Conservation (phyloP, 176 grass and related monocot species). For the Zoysia japonica region DNA sequence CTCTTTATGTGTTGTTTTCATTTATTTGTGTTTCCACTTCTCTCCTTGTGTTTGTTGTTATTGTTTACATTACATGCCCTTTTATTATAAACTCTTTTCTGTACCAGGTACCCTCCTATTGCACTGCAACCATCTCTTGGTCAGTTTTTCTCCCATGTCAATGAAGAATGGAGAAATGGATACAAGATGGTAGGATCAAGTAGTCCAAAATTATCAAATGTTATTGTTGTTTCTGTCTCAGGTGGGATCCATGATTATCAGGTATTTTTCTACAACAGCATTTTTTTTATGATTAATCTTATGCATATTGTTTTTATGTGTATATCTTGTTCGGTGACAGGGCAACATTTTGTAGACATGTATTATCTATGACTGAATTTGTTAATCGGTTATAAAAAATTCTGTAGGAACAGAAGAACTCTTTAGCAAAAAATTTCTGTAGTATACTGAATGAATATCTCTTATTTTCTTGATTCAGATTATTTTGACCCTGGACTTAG, state of each 20-base stretch:
- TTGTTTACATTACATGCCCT: neutral
- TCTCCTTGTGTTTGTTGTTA: neutral
- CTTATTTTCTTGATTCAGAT: neutral
- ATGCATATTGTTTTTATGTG: conserved; percentile 26
- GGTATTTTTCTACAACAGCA: conserved; percentile 52
- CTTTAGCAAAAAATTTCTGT: neutral
- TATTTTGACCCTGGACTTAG: conserved; percentile 7
- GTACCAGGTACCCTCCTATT: conserved; percentile 82
- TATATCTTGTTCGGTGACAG: conserved; percentile 27
- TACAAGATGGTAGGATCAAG: conserved; percentile 53
- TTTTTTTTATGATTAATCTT: conserved; percentile 21
- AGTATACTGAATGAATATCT: neutral
- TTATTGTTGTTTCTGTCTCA: conserved; percentile 79
- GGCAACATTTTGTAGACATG: neutral
- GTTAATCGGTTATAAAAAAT: neutral
- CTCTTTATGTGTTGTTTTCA: neutral
- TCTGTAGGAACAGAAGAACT: neutral
- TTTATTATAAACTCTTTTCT: conserved; percentile 25
- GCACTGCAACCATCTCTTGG: conserved; percentile 90
- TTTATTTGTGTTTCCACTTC: neutral
- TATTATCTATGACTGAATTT: conserved; percentile 3
- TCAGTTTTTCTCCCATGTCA: conserved; percentile 89
- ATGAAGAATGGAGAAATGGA: conserved; percentile 92
- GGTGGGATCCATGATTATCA: conserved; percentile 97
- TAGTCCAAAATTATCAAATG: conserved; percentile 67